Conservation (phyloP, 1,284 basidiomycete species). For the Microbotryomycetes sp. region DNA sequence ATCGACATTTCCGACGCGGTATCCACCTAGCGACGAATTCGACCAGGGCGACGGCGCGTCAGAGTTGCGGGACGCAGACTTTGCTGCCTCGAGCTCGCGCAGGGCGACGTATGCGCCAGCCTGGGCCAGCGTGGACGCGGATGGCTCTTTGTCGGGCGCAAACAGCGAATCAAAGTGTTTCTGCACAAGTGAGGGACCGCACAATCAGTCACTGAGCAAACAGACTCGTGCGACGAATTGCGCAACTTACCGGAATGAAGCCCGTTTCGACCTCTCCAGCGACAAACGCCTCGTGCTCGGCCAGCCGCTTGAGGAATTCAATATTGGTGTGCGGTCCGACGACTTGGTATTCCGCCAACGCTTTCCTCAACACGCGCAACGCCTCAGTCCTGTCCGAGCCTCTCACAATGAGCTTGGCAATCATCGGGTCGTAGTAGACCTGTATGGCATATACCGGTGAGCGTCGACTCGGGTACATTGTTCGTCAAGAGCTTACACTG, state of each 20-base stretch:
- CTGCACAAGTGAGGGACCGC: slow-evolving; percentile 42
- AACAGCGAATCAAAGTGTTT: slow-evolving; percentile 73
- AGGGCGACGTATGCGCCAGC: slow-evolving; percentile 68
- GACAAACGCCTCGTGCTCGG: slow-evolving; percentile 68
- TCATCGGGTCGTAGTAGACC: slow-evolving; percentile 84
- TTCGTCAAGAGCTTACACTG: slow-evolving; percentile 48
- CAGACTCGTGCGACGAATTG: background rate
- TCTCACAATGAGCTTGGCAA: slow-evolving; percentile 85
- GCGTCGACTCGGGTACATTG: too few species aligned
- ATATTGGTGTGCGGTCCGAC: slow-evolving; percentile 87
- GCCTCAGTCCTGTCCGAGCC: slow-evolving; percentile 81
- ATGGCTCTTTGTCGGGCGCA: slow-evolving; percentile 53
- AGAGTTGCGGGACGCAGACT: slow-evolving; percentile 2
- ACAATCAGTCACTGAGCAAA: slow-evolving; percentile 24
- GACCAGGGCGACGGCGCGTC: slow-evolving; percentile 12
- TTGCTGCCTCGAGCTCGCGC: slow-evolving; percentile 46
- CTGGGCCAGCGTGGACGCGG: slow-evolving; percentile 60
- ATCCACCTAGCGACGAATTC: slow-evolving; percentile 15
- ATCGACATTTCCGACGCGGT: slow-evolving; percentile 12
- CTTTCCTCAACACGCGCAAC: slow-evolving; percentile 65
- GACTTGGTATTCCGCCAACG: slow-evolving; percentile 78
- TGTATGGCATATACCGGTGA: background rate
- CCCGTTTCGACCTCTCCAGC: slow-evolving; percentile 83
- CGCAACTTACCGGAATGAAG: slow-evolving; percentile 63
- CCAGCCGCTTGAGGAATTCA: slow-evolving; percentile 73